These are phyloP conservation scores for Colletotrichum euphorbiae DNA, from an alignment of 2,329 filamentous ascomycete genomes.

Conservation along the genomic window DNA sequence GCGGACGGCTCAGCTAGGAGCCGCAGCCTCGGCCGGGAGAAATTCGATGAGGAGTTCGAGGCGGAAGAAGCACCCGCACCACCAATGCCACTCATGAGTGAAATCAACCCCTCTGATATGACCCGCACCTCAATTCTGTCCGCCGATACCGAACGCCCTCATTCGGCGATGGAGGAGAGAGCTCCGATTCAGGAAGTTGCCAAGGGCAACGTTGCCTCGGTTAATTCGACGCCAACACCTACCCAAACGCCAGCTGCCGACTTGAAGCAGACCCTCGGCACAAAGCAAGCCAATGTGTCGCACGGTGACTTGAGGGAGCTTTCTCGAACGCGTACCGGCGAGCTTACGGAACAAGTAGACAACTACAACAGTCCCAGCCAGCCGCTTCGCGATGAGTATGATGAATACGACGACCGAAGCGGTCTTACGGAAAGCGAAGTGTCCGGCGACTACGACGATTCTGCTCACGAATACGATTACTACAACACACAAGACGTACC, in stretches of 20 bases:
- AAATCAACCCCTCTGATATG: conserved; percentile 85
- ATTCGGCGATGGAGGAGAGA: conserved; percentile 73
- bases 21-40: conserved; percentile 57
- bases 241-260: conserved; percentile 62
- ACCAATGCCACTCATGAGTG: conserved; percentile 90
- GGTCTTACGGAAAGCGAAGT: conserved; percentile 11
- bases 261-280: conserved; percentile 72
- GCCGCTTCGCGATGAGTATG: conserved; percentile 54
- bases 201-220: conserved; percentile 67
- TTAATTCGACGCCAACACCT: conserved; percentile 72
- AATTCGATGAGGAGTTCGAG: conserved; percentile 63
- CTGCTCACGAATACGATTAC: conserved; percentile 58
- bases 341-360: conserved; percentile 54
- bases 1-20: conserved; percentile 60
- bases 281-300: conserved; percentile 74
- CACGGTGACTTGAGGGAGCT: conserved; percentile 69
- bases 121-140: conserved; percentile 90
- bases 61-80: conserved; percentile 71
- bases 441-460: conserved; percentile 53
- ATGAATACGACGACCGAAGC: conserved; percentile 47
- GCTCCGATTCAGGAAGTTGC: conserved; percentile 73
- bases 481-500: conserved; percentile 73
- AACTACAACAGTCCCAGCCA: conserved; percentile 55
- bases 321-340: conserved; percentile 52
- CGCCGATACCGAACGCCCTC: conserved; percentile 79